phyloP scores from a whole-genome alignment of 768 basidiomycete species.

The Pleurotus platypus region DNA sequence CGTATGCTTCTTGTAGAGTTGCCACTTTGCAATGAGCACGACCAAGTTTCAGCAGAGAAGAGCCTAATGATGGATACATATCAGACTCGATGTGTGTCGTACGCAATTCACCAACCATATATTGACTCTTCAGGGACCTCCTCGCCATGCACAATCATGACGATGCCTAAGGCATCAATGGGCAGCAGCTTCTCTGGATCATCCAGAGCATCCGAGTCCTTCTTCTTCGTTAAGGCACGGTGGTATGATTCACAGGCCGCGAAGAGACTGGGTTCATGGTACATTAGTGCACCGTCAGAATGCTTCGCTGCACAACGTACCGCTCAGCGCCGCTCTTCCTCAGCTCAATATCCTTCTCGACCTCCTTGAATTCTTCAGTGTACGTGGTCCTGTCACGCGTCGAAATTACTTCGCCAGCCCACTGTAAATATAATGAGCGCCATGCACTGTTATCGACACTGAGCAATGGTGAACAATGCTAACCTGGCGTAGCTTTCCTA shows the following conservation, averaged over 20 bases:
- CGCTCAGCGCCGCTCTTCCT: constrained; percentile 67
- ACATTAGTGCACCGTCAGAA: neutral
- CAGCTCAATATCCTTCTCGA: constrained; percentile 83
- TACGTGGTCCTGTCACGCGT: constrained; percentile 76
- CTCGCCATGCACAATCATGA: constrained; percentile 85
- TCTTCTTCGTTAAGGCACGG: constrained; percentile 70
- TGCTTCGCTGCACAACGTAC: constrained; percentile 38
- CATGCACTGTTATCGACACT: constrained; percentile 10
- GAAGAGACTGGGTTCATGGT: constrained; percentile 48
- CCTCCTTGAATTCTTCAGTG: constrained; percentile 74
- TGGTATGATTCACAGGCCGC: constrained; percentile 72
- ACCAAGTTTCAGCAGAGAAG: constrained; percentile 71
- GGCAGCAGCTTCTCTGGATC: constrained; percentile 71
- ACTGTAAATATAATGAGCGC: constrained; percentile 44
- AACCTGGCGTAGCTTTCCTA: constrained; percentile 79
- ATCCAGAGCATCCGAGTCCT: constrained; percentile 35
- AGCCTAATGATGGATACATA: constrained; percentile 38
- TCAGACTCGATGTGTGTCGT: neutral
- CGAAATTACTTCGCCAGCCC: constrained; percentile 88
- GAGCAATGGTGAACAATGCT: constrained; percentile 12
- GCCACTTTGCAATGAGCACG: constrained; percentile 85
- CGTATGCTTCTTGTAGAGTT: constrained; percentile 79
- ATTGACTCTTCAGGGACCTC: constrained; percentile 75
- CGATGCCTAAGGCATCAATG: constrained; percentile 76
- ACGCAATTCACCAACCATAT: constrained; percentile 46